phyloP scores from a whole-genome alignment of 176 grass and related monocot genomes.

The Phragmites australis region DNA sequence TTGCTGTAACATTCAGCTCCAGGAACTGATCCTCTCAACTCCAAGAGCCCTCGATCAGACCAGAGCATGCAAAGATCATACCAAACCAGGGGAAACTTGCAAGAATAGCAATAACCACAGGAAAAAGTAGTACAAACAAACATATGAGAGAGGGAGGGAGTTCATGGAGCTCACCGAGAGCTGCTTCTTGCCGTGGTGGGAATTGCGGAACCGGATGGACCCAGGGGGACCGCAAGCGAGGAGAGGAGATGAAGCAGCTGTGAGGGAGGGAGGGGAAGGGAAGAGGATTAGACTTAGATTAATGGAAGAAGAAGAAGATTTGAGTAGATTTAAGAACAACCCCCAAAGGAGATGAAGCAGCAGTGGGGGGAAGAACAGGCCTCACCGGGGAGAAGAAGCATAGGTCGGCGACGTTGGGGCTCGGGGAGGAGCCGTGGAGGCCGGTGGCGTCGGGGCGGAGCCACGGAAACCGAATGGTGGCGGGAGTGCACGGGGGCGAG shows the following conservation, averaged over 20 bases:
- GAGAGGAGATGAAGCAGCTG: background rate
- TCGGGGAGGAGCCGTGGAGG: no score
- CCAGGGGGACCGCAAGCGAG: background rate
- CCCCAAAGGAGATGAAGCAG: no score
- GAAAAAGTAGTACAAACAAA: background rate
- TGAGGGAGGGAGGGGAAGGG: background rate
- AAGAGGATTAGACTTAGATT: background rate
- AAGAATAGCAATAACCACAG: background rate
- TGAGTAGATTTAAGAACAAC: no score
- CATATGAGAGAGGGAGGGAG: background rate
- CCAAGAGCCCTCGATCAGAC: background rate
- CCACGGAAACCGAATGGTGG: no score
- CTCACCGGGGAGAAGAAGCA: no score
- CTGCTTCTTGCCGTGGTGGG: background rate
- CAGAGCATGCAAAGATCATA: background rate
- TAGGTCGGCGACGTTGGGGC: no score
- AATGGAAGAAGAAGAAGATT: no score
- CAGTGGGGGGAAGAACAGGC: no score
- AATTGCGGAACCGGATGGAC: background rate
- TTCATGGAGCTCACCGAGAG: constrained; percentile 22
- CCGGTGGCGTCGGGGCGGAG: no score
- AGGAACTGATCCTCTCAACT: background rate
- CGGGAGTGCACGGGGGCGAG: no score
- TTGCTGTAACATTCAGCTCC: no score
- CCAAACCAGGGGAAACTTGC: background rate